Base-by-base conservation (phyloP, 2,329 filamentous ascomycete genomes). In the Fusarium papillatum region DNA sequence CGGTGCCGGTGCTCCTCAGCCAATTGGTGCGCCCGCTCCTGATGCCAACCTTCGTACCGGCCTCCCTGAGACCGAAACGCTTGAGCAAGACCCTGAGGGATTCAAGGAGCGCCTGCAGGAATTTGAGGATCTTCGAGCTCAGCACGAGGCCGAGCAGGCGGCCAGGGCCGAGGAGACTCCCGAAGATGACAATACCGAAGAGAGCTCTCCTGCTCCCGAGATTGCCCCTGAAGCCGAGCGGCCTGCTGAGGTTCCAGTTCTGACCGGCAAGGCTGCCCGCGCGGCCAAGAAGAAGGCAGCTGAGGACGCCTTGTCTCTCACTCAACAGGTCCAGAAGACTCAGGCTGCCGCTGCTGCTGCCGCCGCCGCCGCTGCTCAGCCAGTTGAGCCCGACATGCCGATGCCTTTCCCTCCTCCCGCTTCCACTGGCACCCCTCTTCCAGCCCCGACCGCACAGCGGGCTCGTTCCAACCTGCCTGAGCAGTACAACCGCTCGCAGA, bases 381-480 rank as follows among this genome's bases (percentile, higher is more conserved):
- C 90, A 17, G 87, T 88, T 10, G 86, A 83, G 66, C 87, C 74
- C 29, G 93, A 92, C 34, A 89, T 97, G 80, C 94, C 95, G n/a
- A 92, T 94, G 88, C 93, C 94, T 7, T 93, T 93, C 81, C 90
- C 90, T 4, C 94, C 94, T 55, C 78, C 78, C 34, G 69, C 72
- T 1, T 93, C 94, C 14, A 95, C 94, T 3, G 91, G 91, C 26
- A 97, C 95, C 4, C 95, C 95, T 48, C 89, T 98, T 41, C 95
- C 96, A 6, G 96, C 96, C 1, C 96, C 96, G 16, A 95, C 95
- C 53, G 95, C 96, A 13, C 95, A 98, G 85, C 92, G 96, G 62
- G 94, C 93, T 76, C 90, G 93, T 71, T 95, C 95, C 65, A 96
- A 96, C 74, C 89, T 98, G 5, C 95, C 96, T 2, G 95, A 98